Conservation (phyloP, 139 green algal species). For the Limnomonas spitsbergensis region DNA sequence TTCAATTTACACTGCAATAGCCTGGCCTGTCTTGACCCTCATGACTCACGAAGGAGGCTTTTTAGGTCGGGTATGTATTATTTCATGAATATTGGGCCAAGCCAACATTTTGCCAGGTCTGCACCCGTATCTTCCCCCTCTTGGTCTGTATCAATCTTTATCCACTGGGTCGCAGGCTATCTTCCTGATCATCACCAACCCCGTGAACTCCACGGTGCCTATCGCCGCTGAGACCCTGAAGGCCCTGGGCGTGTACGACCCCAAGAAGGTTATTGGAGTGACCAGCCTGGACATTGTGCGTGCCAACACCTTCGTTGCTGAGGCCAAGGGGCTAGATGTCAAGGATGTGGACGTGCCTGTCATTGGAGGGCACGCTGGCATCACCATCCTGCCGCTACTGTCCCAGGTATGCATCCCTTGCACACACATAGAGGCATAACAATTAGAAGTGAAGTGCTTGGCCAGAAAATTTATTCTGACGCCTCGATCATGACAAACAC, state of each 20-base stretch:
- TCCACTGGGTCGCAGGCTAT: slow-evolving; percentile 64
- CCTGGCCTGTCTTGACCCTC: too few species aligned
- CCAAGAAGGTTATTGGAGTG: slow-evolving; percentile 87
- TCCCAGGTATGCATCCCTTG: slow-evolving; percentile 80
- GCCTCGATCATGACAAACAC: too few species aligned
- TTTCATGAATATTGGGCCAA: too few species aligned
- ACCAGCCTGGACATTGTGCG: slow-evolving; percentile 94
- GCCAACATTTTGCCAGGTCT: too few species aligned
- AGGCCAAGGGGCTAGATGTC: slow-evolving; percentile 60
- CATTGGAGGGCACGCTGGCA: slow-evolving; percentile 89
- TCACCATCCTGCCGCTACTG: slow-evolving; percentile 93
- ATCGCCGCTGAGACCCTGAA: slow-evolving; percentile 93
- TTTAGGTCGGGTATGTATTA: too few species aligned
- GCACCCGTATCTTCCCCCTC: too few species aligned
- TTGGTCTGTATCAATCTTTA: too few species aligned
- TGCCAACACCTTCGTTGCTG: slow-evolving; percentile 86
- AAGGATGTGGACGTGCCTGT: slow-evolving; percentile 86
- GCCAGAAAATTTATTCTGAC: too few species aligned
- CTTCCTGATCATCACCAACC: slow-evolving; percentile 95
- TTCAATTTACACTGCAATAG: too few species aligned
- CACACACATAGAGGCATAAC: not conserved
- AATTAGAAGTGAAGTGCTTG: not conserved
- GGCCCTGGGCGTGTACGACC: slow-evolving; percentile 32
- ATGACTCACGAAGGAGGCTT: too few species aligned
- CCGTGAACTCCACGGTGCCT: slow-evolving; percentile 98